Conservation (phyloP, 306 rosid species). For the Ceratonia siliqua region DNA sequence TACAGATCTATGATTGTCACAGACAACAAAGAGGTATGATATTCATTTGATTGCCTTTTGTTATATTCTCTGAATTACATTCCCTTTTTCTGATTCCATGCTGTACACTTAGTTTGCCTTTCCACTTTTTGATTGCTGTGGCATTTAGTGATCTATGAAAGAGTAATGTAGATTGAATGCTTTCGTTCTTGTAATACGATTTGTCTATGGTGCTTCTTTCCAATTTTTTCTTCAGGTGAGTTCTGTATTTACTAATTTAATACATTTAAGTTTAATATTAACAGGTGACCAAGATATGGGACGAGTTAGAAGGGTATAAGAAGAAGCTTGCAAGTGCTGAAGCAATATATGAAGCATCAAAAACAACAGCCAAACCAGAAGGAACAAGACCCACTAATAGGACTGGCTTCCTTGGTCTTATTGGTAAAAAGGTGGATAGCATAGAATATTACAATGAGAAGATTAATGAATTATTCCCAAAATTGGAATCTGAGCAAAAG, state of each 20-base stretch:
- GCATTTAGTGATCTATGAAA: constrained; percentile 16
- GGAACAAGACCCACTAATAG: constrained; percentile 77
- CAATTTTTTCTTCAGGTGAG: background rate
- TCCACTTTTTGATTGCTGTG: constrained; percentile 10
- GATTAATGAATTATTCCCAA: constrained; percentile 54
- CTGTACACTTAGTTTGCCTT: constrained; percentile 10
- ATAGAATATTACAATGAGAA: constrained; percentile 64
- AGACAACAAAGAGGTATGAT: constrained; percentile 68
- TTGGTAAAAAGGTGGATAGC: constrained; percentile 81
- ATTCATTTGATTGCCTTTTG: background rate
- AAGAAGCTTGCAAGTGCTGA: constrained; percentile 78
- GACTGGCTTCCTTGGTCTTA: constrained; percentile 77
- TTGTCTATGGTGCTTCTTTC: constrained; percentile 10
- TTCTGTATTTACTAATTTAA: background rate
- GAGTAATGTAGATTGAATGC: background rate
- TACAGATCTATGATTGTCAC: constrained; percentile 84
- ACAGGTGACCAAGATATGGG: constrained; percentile 76
- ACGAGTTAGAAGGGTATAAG: constrained; percentile 66
- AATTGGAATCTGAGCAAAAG: constrained; percentile 83
- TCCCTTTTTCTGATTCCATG: background rate
- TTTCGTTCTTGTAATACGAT: background rate
- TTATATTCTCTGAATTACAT: background rate
- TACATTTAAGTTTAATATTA: constrained; percentile 20
- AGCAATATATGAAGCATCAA: constrained; percentile 59
- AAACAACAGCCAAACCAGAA: constrained; percentile 62